Base-by-base conservation (phyloP, 441 rosid genomes). In the Arabidopsis hybrid region DNA sequence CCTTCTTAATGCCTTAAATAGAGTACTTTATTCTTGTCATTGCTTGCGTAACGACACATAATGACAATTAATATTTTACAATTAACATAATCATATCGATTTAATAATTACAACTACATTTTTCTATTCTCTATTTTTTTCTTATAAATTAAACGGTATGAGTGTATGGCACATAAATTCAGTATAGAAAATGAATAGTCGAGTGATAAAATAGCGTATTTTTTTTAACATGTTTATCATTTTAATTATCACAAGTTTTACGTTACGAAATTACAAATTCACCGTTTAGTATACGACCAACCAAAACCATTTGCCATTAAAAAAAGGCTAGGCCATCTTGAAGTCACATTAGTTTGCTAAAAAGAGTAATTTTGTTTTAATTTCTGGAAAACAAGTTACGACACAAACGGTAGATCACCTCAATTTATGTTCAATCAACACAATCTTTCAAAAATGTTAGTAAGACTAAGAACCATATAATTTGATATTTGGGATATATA, bases 1-100 rank as follows among this genome's bases (percentile, higher is more conserved):
- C 77, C 1, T 65, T 36, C 36, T 50, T 67, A 61, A 17, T 74
- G 45, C 31, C 53, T 39, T 31, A 5, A 58, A 29, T 46, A 14
- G 1, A 12, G 0, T 8, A 9, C 21, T 43, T 13, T 42, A 6
- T 11, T 4, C 12, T 14, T 34, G 55, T 40, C 59, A 57, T 29
- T 32, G 29, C 67, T 39, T 31, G 29, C 60, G 47, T 50, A 58
- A 40, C 14, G 53, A 31, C 31, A 40, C 67, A 12, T 2, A 11
- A 3, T n/a, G 43, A 34, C 43, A 10, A 10, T 11, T 32, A n/a
- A 7, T 64, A 46, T 16, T 64, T 46, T 32, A 40, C 7, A 18
- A 11, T 60, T 18, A 6, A 12, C 47, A 39, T 5, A 8, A 58
- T 40, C 14, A 7, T 45, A 4, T 40, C 39, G 11, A 36, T 60